phyloP scores from a whole-genome alignment of 163 green algal genomes.

The Scenedesmus sp. region DNA sequence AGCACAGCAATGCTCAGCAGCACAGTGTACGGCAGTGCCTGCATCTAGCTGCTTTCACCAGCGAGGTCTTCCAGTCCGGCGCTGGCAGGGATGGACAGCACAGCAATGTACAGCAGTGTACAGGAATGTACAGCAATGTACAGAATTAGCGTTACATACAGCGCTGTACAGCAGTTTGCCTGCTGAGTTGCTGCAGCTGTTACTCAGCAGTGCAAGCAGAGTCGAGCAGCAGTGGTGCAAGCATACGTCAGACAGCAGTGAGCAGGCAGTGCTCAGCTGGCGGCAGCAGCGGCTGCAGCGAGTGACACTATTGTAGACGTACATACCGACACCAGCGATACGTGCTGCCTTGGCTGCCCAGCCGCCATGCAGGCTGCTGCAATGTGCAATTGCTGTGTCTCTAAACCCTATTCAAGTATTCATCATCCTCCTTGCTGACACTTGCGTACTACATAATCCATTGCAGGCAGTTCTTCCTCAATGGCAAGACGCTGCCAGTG shows the following conservation, averaged over 20 bases:
- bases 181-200: too few relatives aligned
- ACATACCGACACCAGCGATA: not conserved
- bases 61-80: too few relatives aligned
- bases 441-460: not conserved
- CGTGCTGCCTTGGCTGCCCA: not conserved
- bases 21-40: too few relatives aligned
- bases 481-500: conserved; percentile 92
- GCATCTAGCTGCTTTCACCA: too few relatives aligned
- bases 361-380: not conserved
- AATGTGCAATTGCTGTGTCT: not conserved
- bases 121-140: too few relatives aligned
- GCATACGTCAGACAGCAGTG: not conserved
- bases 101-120: too few relatives aligned
- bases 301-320: too few relatives aligned
- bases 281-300: conserved; percentile 1
- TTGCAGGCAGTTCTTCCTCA: conserved; percentile 88
- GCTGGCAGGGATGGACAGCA: too few relatives aligned
- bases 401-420: not conserved
- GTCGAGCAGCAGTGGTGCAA: not conserved
- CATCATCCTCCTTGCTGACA: not conserved
- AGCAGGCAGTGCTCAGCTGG: not conserved
- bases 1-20: too few relatives aligned
- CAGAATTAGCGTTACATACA: too few relatives aligned
- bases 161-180: too few relatives aligned
- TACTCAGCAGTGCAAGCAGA: not conserved